Base-by-base conservation (phyloP, 768 basidiomycete species). In the Dioszegia crocea region DNA sequence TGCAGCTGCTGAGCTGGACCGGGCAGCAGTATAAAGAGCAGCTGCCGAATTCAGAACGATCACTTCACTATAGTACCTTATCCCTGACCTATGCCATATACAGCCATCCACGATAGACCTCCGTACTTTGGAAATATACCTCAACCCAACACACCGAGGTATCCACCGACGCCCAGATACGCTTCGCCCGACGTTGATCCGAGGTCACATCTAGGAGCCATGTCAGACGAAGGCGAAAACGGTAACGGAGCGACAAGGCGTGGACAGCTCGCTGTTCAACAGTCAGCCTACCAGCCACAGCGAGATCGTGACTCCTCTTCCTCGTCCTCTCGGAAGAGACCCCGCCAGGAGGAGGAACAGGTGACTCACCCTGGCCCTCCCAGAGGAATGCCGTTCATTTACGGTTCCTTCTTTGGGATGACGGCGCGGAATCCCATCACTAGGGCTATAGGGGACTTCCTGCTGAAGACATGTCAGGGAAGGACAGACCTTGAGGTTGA, bases 401-500 rank as follows among this genome's bases (percentile, higher is more conserved):
- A 41, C 11, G 36, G 36, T 5, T 72, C 70, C 2, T 64, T 75
- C 50, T 75, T 76, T 49, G 71, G 71, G n/a, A 67, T 75, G 36
- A 43, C 64, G 16, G 70, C 75, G 4, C 29, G 68, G 17, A 71
- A 76, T 40, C 70, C 73, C 23, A 68, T 75, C 48, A 70, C 71
- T 0, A 47, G 54, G 45, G 60, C 60, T 0, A 61, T 76, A 6
- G 75, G 75, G 2, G 70, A 72, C 10, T 76, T 71, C 63, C 57
- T 76, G 21, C 54, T 76, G 68, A 43, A 56, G 4, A 56, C 59
- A 14, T 65, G 66, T 47, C 45, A 56, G 19, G 68, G 66, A 16
- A 54, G 64, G 33, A 57, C 66, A 5, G 65, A 76, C 59, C 63
- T 76, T 27, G 75, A 76, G 65, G 71, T 74, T 50, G 51, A 53